These are phyloP conservation scores for Gamsiella multidivaricata DNA, from an alignment of 192 early-diverging fungal genomes.

Conservation along the genomic window DNA sequence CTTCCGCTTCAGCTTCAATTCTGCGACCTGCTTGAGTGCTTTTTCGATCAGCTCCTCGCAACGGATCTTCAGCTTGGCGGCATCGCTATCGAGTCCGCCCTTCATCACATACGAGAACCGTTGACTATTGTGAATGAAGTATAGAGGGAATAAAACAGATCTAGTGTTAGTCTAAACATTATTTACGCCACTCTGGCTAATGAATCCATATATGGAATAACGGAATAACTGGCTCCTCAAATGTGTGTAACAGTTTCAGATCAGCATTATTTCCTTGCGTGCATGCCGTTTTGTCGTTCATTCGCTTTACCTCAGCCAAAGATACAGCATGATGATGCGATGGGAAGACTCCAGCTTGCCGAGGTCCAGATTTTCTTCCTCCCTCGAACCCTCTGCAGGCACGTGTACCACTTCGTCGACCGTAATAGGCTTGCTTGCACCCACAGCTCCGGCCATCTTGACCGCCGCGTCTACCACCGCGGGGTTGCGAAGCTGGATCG, in stretches of 20 bases:
- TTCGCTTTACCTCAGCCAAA: constrained; percentile 80
- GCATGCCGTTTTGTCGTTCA: not conserved
- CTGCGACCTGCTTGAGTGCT: constrained; percentile 17
- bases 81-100: constrained; percentile 32
- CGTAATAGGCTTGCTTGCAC: constrained; percentile 38
- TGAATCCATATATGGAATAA: no score
- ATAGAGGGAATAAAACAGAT: not conserved
- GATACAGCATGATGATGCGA: constrained; percentile 81
- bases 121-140: constrained; percentile 22
- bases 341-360: constrained; percentile 77
- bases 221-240: no score
- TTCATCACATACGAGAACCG: constrained; percentile 30
- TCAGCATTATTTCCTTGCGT: no score
- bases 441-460: constrained; percentile 29
- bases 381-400: constrained; percentile 21
- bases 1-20: constrained; percentile 47
- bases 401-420: constrained; percentile 66
- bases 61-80: constrained; percentile 16
- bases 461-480: constrained; percentile 15
- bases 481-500: constrained; percentile 41
- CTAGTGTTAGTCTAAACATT: not conserved
- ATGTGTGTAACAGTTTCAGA: not conserved
- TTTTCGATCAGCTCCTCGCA: constrained; percentile 39
- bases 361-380: constrained; percentile 35
- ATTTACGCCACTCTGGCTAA: not conserved